phyloP scores from a whole-genome alignment of 345 rosid species.

The Noccaea caerulescens region DNA sequence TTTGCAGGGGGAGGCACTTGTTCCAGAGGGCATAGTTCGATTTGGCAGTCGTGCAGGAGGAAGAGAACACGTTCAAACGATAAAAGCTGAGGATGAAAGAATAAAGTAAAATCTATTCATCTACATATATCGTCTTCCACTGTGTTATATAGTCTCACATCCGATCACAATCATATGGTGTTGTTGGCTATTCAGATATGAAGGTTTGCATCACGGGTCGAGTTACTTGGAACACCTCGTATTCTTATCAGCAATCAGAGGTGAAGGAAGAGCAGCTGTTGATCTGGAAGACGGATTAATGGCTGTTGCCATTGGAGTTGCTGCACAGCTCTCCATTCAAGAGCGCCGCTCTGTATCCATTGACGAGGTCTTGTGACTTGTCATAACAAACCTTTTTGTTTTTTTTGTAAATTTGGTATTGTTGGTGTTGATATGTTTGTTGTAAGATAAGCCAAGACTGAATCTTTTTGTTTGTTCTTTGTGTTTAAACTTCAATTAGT shows the following conservation, averaged over 20 bases:
- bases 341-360: constrained; percentile 65
- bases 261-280: constrained; percentile 64
- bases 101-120: constrained; percentile 57
- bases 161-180: background rate
- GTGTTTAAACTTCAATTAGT: background rate
- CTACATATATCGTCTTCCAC: constrained; percentile 8
- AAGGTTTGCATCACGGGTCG: constrained; percentile 92
- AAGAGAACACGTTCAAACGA: constrained; percentile 67
- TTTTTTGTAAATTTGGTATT: background rate
- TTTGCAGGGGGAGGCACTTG: constrained; percentile 88
- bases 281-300: constrained; percentile 86
- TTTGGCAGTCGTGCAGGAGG: constrained; percentile 65
- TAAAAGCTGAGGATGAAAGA: constrained; percentile 66
- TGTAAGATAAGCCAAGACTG: background rate
- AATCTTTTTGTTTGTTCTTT: background rate
- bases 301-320: constrained; percentile 95
- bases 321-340: constrained; percentile 90
- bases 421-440: background rate
- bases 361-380: constrained; percentile 60
- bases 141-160: background rate
- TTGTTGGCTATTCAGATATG: constrained; percentile 55
- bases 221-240: constrained; percentile 91
- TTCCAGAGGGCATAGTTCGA: constrained; percentile 81
- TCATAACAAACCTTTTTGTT: background rate
- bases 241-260: constrained; percentile 67